Conservation (phyloP, 768 basidiomycete species). For the Coprinopsis marcescibilis region DNA sequence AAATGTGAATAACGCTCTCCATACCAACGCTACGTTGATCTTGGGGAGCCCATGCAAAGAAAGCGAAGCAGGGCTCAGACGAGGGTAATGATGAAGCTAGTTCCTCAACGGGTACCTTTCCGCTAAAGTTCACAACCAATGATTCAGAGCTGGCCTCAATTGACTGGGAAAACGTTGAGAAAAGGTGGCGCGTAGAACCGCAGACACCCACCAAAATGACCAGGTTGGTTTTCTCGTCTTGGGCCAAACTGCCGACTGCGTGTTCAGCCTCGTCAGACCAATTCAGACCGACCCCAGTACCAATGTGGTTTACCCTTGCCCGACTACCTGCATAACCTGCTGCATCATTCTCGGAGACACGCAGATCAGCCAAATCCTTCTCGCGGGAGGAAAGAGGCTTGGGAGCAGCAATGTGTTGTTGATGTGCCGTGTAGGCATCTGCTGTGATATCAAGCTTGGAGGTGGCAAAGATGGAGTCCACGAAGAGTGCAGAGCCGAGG, state of each 20-base stretch:
- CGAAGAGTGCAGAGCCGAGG: conserved; percentile 71
- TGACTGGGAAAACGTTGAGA: conserved; percentile 40
- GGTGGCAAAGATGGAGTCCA: conserved; percentile 74
- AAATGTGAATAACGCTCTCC: conserved; percentile 13
- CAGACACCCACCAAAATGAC: conserved; percentile 55
- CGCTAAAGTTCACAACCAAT: conserved; percentile 38
- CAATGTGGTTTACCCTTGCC: conserved; percentile 49
- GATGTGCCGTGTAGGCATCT: conserved; percentile 69
- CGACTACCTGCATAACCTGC: conserved; percentile 54
- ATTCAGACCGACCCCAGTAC: conserved; percentile 53
- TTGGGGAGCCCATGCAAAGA: conserved; percentile 60
- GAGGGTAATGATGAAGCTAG: conserved; percentile 46
- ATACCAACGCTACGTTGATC: conserved; percentile 54
- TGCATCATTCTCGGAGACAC: conserved; percentile 57
- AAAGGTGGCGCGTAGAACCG: not conserved
- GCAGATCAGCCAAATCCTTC: conserved; percentile 73
- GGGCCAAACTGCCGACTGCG: conserved; percentile 55
- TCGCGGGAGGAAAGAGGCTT: conserved; percentile 81
- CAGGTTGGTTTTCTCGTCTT: conserved; percentile 43
- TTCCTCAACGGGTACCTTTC: conserved; percentile 34
- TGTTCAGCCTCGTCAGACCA: conserved; percentile 65
- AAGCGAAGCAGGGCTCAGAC: conserved; percentile 60
- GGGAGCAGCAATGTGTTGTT: conserved; percentile 64
- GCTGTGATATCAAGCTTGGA: conserved; percentile 60
- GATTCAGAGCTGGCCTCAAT: conserved; percentile 64